phyloP scores from a whole-genome alignment of 2,329 filamentous ascomycete species.

The Chaetothyriales sp. region DNA sequence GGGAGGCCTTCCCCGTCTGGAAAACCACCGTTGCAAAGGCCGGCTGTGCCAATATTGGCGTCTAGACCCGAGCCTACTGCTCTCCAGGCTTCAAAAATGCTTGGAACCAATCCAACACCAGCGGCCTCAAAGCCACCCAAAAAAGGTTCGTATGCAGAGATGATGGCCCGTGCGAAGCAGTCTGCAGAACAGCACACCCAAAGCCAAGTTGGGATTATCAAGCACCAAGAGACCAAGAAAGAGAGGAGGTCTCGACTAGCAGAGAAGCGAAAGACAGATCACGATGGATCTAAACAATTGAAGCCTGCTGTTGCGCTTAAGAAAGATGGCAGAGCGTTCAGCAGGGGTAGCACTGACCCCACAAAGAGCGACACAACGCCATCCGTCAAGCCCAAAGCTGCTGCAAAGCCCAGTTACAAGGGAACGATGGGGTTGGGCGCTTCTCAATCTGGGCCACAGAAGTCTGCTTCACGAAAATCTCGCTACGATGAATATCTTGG shows the following conservation, averaged over 20 bases:
- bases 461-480: constrained; percentile 19
- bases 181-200: constrained; percentile 28
- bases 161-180: constrained; percentile 45
- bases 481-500: constrained; percentile 29
- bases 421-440: constrained; percentile 29
- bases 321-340: constrained; percentile 3
- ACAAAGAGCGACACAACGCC: constrained; percentile 26
- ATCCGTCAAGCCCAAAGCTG: constrained; percentile 23
- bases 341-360: constrained; percentile 14
- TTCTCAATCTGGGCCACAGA: constrained; percentile 17
- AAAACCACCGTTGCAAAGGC: not conserved
- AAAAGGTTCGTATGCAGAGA: constrained; percentile 46
- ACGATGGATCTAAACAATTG: constrained; percentile 23
- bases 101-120: constrained; percentile 2
- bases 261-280: constrained; percentile 27
- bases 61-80: constrained; percentile 1
- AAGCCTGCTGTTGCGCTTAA: constrained; percentile 16
- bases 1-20: not conserved
- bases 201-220: constrained; percentile 37
- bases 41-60: constrained; percentile 9
- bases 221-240: constrained; percentile 38
- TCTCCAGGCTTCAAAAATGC: constrained; percentile 6
- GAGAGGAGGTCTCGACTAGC: constrained; percentile 41
- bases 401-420: constrained; percentile 24
- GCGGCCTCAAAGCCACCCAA: constrained; percentile 27